Evolutionary conservation across 495 filamentous ascomycete genomes (phyloP), one percentile per base, ranked within the genome.

Genomic region (Aspergillus saccharolyticus): DNA sequence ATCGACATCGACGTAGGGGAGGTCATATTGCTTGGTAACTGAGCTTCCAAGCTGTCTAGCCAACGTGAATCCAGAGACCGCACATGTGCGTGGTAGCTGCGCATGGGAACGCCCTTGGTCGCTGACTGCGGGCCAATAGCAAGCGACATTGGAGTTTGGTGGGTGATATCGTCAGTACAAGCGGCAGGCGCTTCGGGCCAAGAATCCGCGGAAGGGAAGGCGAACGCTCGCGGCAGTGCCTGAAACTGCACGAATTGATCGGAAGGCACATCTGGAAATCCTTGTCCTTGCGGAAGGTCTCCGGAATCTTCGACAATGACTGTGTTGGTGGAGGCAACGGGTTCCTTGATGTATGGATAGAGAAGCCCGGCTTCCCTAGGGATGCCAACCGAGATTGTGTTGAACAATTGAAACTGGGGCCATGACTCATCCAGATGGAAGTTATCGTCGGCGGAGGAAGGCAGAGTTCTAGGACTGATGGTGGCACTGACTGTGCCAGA

Each of bases 371-470:
- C 56, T n/a, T 78, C 74, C 55, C 72, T 60, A 8, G 72, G 67
- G 61, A 77, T 70, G 20, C 62, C 67, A 15, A 66, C 61, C 20
- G 67, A 63, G 25, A 73, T 66, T 28, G 70, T 61, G 62, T 72
- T 70, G 66, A 72, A 71, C 30, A 78, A 56, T 24, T 74, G 74
- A 44, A 74, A 75, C 2, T 71, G 73, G 24, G 71, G 68, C 74
- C 74, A 78, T 44, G 69, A 63, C 54, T 77, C 73, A 49, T 78
- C 72, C 45, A 70, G 46, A 39, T 72, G 74, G 45, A 73, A 74
- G 57, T 75, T 74, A 56, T 78, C 75, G 53, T 78, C 75, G 51
- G 71, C 59, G 28, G 74, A 72, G n/a, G 71, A 74, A 21, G 72
- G 74, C n/a, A 75, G 55, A 1, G 74, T 76, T 52, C 67, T 63